phyloP scores from a whole-genome alignment of 148 eudicot species.

The Vaccinium macrocarpon region DNA sequence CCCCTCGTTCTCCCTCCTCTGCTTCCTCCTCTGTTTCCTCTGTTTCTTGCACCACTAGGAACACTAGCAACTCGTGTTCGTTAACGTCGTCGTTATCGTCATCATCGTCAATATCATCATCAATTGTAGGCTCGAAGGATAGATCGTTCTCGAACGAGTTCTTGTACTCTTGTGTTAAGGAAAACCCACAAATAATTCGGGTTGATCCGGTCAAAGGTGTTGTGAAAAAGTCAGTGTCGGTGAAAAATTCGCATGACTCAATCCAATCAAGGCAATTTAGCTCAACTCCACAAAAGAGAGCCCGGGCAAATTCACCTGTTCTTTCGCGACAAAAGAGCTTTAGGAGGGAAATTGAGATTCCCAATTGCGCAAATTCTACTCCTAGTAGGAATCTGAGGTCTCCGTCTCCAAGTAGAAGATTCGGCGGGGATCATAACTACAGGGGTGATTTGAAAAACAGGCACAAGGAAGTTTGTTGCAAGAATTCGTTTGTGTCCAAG shows the following conservation, averaged over 20 bases:
- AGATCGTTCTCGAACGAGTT: slow-evolving; percentile 52
- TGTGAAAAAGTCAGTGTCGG: slow-evolving; percentile 8
- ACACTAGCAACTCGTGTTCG: slow-evolving; percentile 24
- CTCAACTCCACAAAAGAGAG: slow-evolving; percentile 45
- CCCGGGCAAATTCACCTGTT: slow-evolving; percentile 57
- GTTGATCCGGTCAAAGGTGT: slow-evolving; percentile 18
- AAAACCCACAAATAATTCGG: slow-evolving; percentile 43
- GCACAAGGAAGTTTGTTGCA: background rate
- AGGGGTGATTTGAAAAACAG: background rate
- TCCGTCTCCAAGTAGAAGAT: slow-evolving; percentile 68
- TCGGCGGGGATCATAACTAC: slow-evolving; percentile 15
- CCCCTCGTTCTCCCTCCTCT: slow-evolving; percentile 31
- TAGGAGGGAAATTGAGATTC: slow-evolving; percentile 38
- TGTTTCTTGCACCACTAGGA: slow-evolving; percentile 31
- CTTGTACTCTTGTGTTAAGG: slow-evolving; percentile 48
- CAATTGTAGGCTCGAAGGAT: slow-evolving; percentile 35
- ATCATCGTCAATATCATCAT: slow-evolving; percentile 36
- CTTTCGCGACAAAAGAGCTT: slow-evolving; percentile 72
- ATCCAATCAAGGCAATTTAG: slow-evolving; percentile 20
- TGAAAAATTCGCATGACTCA: slow-evolving; percentile 19
- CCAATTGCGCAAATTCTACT: slow-evolving; percentile 13
- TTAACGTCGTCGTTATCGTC: slow-evolving; percentile 12
- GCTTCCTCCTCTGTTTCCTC: slow-evolving; percentile 32
- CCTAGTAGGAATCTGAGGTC: slow-evolving; percentile 46
- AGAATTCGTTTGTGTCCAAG: background rate